These are phyloP conservation scores for Xylaria sp. DNA, from an alignment of 2,329 filamentous ascomycete species.

Conservation along the genomic window DNA sequence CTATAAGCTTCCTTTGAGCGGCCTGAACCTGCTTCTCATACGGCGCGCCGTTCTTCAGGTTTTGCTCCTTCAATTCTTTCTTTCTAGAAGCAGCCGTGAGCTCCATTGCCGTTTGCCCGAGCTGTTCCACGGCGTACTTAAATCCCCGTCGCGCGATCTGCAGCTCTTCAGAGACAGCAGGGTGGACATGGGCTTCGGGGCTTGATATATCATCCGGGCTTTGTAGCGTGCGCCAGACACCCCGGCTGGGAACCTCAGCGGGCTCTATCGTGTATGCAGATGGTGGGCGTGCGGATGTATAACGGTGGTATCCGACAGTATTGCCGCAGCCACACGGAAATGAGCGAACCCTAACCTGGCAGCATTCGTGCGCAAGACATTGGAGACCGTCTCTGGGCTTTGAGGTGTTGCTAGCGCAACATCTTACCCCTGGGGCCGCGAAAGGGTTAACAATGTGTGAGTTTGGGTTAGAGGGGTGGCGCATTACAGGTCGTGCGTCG, in stretches of 20 bases:
- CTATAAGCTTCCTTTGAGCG: not conserved
- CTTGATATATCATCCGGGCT: conserved; percentile 23
- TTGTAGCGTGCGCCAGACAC: conserved; percentile 25
- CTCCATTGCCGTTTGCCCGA: conserved; percentile 5
- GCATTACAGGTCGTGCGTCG: conserved; percentile 29
- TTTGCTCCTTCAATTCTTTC: conserved; percentile 20
- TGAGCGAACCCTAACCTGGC: conserved; percentile 17
- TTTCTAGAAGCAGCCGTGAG: conserved; percentile 8
- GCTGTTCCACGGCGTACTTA: not conserved
- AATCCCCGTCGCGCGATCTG: conserved; percentile 24
- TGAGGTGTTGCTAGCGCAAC: not conserved
- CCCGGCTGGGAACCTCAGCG: not conserved
- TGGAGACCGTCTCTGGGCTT: not conserved
- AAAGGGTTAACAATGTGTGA: conserved; percentile 26
- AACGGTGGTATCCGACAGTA: conserved; percentile 30
- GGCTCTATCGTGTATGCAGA: conserved; percentile 16
- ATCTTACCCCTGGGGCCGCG: not conserved
- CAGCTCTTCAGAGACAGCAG: conserved; percentile 26
- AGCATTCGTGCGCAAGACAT: conserved; percentile 21
- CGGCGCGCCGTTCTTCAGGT: conserved; percentile 17
- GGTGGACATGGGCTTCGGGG: not conserved
- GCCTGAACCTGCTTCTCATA: conserved; percentile 13
- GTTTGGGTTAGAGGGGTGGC: conserved; percentile 9
- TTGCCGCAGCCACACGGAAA: conserved; percentile 25
- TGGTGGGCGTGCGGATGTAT: conserved; percentile 6